These are phyloP conservation scores for Sporothrix variecibatus DNA, from an alignment of 2,329 filamentous ascomycete genomes.

Conservation along the genomic window DNA sequence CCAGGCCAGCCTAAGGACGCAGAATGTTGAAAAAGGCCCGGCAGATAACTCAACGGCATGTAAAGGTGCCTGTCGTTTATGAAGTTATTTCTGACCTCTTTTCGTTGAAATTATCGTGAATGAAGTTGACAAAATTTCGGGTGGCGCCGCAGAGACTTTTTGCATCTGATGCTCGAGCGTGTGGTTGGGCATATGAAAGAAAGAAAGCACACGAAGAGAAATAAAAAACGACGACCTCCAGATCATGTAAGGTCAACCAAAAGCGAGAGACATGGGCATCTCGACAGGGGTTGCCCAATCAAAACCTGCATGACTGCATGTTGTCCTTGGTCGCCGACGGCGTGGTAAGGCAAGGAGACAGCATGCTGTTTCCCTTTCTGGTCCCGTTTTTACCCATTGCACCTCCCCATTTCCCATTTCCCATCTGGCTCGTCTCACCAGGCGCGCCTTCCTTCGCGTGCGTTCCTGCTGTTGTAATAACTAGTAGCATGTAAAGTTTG, in stretches of 20 bases:
- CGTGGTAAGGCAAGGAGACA: neutral
- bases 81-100: neutral
- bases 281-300: conserved; percentile 22
- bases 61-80: neutral
- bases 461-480: neutral
- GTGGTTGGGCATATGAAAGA: neutral
- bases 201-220: too few species aligned
- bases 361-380: neutral
- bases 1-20: conserved; percentile 9
- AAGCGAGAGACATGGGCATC: neutral
- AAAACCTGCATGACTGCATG: neutral
- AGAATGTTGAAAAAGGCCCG: neutral
- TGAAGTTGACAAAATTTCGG: neutral
- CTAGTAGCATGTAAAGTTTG: neutral
- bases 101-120: neutral
- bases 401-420: neutral
- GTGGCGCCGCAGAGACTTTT: neutral
- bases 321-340: neutral
- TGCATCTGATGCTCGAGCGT: neutral
- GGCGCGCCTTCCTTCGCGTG: conserved; percentile 3
- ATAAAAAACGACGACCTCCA: neutral
- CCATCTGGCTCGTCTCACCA: neutral
- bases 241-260: neutral
- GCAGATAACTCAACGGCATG: neutral
- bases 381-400: neutral